Evolutionary conservation across 768 basidiomycete species (phyloP).

Genomic region (Chalciporus piperatus): DNA sequence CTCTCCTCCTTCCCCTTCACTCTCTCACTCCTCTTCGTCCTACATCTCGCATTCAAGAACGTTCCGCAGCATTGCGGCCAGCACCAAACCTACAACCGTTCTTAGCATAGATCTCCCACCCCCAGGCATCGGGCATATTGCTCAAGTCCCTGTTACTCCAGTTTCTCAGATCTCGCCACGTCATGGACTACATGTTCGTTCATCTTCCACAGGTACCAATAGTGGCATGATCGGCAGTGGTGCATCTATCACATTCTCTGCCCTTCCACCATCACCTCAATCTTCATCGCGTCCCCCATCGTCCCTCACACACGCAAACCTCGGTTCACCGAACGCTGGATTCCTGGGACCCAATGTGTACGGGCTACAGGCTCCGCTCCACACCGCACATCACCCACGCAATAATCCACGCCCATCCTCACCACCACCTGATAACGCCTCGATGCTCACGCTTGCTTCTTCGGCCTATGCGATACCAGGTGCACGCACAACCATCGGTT

Average conservation of each 20-base stretch:
- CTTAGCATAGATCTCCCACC: constrained; percentile 83
- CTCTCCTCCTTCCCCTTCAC: constrained; percentile 81
- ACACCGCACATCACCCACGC: constrained; percentile 89
- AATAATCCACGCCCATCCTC: constrained; percentile 94
- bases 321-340: constrained; percentile 28
- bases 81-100: constrained; percentile 93
- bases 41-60: constrained; percentile 80
- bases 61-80: constrained; percentile 78
- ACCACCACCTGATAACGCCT: constrained; percentile 89
- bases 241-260: constrained; percentile 71
- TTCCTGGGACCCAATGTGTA: constrained; percentile 27
- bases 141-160: constrained; percentile 72
- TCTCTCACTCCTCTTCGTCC: constrained; percentile 79
- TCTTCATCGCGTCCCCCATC: constrained; percentile 45
- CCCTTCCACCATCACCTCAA: constrained; percentile 52
- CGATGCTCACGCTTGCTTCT: constrained; percentile 87
- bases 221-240: constrained; percentile 44
- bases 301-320: constrained; percentile 22
- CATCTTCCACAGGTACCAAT: constrained; percentile 54
- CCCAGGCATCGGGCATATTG: constrained; percentile 87
- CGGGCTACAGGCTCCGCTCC: constrained; percentile 75
- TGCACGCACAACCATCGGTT: constrained; percentile 45
- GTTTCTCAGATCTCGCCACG: constrained; percentile 48
- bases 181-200: constrained; percentile 56
- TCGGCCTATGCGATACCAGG: constrained; percentile 82